Evolutionary conservation across 805 yeast genomes (phyloP).

Genomic region (Dipodascopsis tothii): DNA sequence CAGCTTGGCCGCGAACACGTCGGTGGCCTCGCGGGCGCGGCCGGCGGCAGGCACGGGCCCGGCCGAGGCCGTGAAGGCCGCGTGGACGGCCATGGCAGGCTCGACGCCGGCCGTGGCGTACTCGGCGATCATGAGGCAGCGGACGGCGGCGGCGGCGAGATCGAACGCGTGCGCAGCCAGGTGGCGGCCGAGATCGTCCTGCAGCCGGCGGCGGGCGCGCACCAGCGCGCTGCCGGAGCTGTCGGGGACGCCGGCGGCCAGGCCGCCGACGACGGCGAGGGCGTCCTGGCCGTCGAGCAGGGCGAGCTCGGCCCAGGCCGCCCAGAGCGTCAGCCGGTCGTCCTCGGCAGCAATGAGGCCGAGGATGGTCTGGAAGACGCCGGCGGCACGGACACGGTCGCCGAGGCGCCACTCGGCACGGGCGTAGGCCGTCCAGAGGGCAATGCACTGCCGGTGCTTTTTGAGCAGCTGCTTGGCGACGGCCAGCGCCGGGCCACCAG

Average conservation of each 20-base stretch:
- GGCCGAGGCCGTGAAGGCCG: too few relatives aligned
- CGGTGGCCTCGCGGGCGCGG: neutral
- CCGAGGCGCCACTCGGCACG: conserved; percentile 5
- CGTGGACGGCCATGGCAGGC: too few relatives aligned
- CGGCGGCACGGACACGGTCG: conserved; percentile 3
- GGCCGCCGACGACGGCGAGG: neutral
- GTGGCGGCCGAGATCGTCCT: neutral
- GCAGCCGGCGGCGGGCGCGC: too few relatives aligned
- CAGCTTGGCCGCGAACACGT: conserved; percentile 5
- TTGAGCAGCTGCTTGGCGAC: conserved; percentile 7
- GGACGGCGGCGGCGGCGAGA: conserved; percentile 7
- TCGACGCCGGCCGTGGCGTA: conserved; percentile 1
- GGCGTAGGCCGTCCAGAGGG: conserved; percentile 12
- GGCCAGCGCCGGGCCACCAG: too few relatives aligned
- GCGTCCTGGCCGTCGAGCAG: conserved; percentile 1
- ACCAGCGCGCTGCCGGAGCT: too few relatives aligned
- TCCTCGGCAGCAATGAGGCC: conserved; percentile 2
- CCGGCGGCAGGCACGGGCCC: too few relatives aligned
- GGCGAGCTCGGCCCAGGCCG: conserved; percentile 3
- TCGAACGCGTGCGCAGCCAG: neutral
- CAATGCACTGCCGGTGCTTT: conserved; percentile 2
- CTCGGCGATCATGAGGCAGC: conserved; percentile 4
- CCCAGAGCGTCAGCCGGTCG: conserved; percentile 5
- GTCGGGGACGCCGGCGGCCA: conserved; percentile 2
- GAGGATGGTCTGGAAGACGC: conserved; percentile 3